Percentiles rank a stretch among this genome's conserved stretches.
Conservation (phyloP, 108 stramenopile genomes). For the Pseudonitzschia multistriata region DNA sequence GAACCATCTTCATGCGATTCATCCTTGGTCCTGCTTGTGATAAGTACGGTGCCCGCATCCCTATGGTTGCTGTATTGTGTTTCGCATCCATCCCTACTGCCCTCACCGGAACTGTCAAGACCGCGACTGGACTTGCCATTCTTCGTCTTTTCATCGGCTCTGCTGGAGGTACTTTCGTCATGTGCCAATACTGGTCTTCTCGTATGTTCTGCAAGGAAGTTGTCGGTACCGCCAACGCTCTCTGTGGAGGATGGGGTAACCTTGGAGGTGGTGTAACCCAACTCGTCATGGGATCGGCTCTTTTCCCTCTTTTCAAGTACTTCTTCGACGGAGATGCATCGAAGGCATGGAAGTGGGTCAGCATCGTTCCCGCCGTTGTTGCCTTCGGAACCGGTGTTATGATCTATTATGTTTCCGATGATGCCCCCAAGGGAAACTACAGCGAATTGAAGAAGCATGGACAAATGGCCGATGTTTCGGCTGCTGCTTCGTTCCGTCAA, state of each 20-base stretch:
- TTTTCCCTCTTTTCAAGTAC: constrained; percentile 65
- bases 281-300: constrained; percentile 57
- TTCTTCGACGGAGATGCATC: constrained; percentile 62
- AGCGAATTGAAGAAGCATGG: constrained; percentile 70
- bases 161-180: constrained; percentile 82
- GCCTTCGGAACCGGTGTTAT: constrained; percentile 42
- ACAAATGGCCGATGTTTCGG: constrained; percentile 72
- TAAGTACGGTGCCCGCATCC: constrained; percentile 78
- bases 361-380: constrained; percentile 72
- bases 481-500: constrained; percentile 57
- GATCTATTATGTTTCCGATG: constrained; percentile 62
- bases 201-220: constrained; percentile 82
- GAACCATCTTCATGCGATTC: constrained; percentile 73
- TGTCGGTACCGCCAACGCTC: constrained; percentile 85
- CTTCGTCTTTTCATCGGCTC: constrained; percentile 82
- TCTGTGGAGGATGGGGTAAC: constrained; percentile 89
- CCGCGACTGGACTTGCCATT: constrained; percentile 45
- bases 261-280: constrained; percentile 84
- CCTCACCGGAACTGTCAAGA: constrained; percentile 58
- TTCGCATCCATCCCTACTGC: constrained; percentile 73
- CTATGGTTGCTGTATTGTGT: constrained; percentile 53
- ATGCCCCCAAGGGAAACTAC: constrained; percentile 86
- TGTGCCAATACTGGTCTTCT: constrained; percentile 82
- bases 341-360: constrained; percentile 73
- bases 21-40: constrained; percentile 71